Percentiles rank a stretch among this genome's conserved stretches.
These are phyloP conservation scores for Pichia scutulata DNA, from an alignment of 805 yeast genomes.

Conservation along the genomic window DNA sequence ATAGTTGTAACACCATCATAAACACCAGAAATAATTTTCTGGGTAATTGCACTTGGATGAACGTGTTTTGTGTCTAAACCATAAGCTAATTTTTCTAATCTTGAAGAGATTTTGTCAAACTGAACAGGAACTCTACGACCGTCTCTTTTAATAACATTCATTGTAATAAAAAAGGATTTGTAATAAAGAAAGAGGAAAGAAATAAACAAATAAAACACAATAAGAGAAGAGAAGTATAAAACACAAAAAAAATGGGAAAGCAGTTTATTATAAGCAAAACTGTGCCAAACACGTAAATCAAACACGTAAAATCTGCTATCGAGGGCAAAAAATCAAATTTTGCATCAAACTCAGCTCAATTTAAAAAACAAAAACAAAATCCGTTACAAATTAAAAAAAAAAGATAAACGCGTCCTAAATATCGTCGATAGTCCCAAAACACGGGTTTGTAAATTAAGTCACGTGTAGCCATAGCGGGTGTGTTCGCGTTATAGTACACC, in stretches of 20 bases:
- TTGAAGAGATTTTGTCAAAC: conserved; percentile 94
- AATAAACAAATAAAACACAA: not conserved
- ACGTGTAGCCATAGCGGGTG: not conserved
- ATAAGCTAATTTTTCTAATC: conserved; percentile 88
- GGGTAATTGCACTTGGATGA: conserved; percentile 94
- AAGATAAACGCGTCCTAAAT: not conserved
- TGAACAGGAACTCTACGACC: conserved; percentile 93
- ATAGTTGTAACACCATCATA: conserved; percentile 95
- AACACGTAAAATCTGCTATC: not conserved
- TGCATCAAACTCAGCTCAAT: not conserved
- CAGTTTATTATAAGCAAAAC: not conserved
- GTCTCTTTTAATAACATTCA: conserved; percentile 88
- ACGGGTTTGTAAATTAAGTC: too few relatives aligned
- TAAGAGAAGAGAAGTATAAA: not conserved
- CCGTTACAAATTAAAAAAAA: not conserved
- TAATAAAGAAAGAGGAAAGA: not conserved
- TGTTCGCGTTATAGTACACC: not conserved
- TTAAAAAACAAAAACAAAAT: not conserved
- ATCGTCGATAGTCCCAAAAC: not conserved
- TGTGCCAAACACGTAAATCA: not conserved
- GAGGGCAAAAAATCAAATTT: not conserved
- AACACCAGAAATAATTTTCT: conserved; percentile 91
- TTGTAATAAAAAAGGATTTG: conserved; percentile 22
- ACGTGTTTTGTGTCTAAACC: conserved; percentile 88
- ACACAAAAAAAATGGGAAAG: not conserved